A percentile compares a stretch with the other conserved stretches of the same genome.
Conservation (phyloP, 2,329 filamentous ascomycete species). For the Aureobasidium sp. region DNA sequence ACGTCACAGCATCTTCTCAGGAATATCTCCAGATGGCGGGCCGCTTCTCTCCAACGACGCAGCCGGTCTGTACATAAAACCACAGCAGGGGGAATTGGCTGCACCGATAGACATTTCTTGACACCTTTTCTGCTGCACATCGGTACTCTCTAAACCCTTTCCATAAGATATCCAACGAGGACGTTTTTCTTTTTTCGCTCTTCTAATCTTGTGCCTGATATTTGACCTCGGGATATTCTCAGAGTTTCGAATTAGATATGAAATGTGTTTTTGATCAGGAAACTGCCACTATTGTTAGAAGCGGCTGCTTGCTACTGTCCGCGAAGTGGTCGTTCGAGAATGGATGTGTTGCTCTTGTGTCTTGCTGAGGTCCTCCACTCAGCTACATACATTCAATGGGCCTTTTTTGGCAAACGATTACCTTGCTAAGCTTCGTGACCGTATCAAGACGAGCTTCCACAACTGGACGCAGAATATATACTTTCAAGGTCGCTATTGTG, state of each 20-base stretch:
- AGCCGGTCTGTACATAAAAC: slow-evolving; percentile 15
- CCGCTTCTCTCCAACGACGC: not conserved
- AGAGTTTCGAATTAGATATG: not conserved
- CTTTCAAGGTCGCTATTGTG: no score
- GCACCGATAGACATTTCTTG: slow-evolving; percentile 5
- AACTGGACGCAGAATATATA: no score
- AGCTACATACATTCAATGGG: no score
- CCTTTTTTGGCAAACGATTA: no score
- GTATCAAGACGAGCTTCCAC: no score
- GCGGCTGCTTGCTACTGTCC: no score
- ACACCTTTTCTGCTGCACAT: not conserved
- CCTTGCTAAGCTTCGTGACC: no score
- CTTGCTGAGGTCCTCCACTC: no score
- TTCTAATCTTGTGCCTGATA: not conserved
- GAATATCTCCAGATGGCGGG: not conserved
- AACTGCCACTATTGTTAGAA: no score
- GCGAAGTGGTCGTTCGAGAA: no score
- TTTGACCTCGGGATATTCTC: not conserved
- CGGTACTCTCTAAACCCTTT: not conserved
- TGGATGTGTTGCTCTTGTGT: no score
- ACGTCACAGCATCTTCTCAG: not conserved
- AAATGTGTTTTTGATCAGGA: not conserved
- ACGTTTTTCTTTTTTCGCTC: not conserved
- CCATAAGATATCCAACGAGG: slow-evolving; percentile 9
- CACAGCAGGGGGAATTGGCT: not conserved